phyloP scores from a whole-genome alignment of 306 rosid species.

The Lathyrus aphaca region DNA sequence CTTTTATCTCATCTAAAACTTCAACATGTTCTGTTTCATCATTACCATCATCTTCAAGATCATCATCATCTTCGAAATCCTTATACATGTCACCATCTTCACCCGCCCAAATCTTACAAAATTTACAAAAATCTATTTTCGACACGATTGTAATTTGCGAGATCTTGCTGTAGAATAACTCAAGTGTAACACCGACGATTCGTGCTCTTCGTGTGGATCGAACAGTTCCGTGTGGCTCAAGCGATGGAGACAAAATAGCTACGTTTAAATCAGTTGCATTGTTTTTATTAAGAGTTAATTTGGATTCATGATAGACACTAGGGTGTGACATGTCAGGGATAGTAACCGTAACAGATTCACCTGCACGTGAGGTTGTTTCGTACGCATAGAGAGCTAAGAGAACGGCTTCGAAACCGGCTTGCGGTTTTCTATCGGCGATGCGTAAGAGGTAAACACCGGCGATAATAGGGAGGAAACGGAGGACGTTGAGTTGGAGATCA shows the following conservation, averaged over 20 bases:
- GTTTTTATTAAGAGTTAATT: conserved; percentile 29
- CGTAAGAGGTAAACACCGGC: conserved; percentile 73
- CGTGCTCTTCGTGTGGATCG: conserved; percentile 67
- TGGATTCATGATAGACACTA: conserved; percentile 64
- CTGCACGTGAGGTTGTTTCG: conserved; percentile 63
- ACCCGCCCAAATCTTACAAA: conserved; percentile 68
- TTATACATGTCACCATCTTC: conserved; percentile 44
- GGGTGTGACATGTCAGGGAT: conserved; percentile 67
- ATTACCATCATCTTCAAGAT: not conserved
- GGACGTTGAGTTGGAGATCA: conserved; percentile 68
- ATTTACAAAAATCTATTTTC: conserved; percentile 67
- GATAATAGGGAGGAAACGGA: conserved; percentile 67
- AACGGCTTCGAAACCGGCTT: conserved; percentile 77
- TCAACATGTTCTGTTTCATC: not conserved
- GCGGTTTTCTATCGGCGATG: conserved; percentile 51
- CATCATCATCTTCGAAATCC: not conserved
- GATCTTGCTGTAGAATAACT: conserved; percentile 56
- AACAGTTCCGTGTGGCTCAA: conserved; percentile 75
- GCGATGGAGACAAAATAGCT: conserved; percentile 46
- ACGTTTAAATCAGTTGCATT: conserved; percentile 47
- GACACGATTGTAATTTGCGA: conserved; percentile 48
- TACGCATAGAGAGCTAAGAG: conserved; percentile 70
- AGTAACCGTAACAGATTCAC: conserved; percentile 56
- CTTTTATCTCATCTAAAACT: no score
- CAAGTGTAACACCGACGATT: conserved; percentile 69